A percentile compares a stretch with the other conserved stretches of the same genome.
Evolutionary conservation across 2,329 filamentous ascomycete species (phyloP).

Genomic region (Aquanectria penicillioides): DNA sequence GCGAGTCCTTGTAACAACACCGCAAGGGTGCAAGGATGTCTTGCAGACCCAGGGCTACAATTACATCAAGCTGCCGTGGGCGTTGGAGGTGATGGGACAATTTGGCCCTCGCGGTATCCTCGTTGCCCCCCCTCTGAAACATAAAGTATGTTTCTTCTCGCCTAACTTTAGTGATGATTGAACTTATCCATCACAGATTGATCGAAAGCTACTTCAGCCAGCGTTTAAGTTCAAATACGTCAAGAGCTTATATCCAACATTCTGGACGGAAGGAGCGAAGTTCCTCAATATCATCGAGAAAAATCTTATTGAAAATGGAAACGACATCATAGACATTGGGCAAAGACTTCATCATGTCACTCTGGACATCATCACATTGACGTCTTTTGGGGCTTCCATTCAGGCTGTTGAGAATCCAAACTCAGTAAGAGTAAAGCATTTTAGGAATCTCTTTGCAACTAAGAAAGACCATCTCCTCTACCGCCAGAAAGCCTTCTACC

Average conservation of each 20-base stretch:
- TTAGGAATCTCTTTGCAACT: slow-evolving; percentile 24
- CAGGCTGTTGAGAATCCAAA: slow-evolving; percentile 20
- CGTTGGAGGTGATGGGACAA: slow-evolving; percentile 24
- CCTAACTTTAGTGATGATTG: neutral
- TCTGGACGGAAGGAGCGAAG: slow-evolving; percentile 20
- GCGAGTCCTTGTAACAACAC: slow-evolving; percentile 9
- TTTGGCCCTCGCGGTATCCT: slow-evolving; percentile 19
- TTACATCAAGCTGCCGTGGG: slow-evolving; percentile 28
- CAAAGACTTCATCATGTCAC: slow-evolving; percentile 58
- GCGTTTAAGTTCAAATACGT: slow-evolving; percentile 19
- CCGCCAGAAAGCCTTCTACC: slow-evolving; percentile 14
- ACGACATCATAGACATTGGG: slow-evolving; percentile 55
- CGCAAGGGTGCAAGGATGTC: slow-evolving; percentile 12
- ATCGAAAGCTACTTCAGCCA: slow-evolving; percentile 22
- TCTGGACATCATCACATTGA: slow-evolving; percentile 61
- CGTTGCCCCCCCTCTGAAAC: slow-evolving; percentile 19
- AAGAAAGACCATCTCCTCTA: slow-evolving; percentile 21
- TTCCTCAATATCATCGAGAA: slow-evolving; percentile 24
- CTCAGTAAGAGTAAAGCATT: slow-evolving; percentile 20
- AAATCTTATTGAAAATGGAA: slow-evolving; percentile 5
- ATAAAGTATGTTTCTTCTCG: slow-evolving; percentile 8
- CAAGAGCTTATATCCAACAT: slow-evolving; percentile 9
- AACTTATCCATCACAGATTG: slow-evolving; percentile 8
- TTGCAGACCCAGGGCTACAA: slow-evolving; percentile 17
- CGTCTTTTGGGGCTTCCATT: slow-evolving; percentile 37